Conservation (phyloP, 257 asterid genomes). For the Linderniella brevidens region DNA sequence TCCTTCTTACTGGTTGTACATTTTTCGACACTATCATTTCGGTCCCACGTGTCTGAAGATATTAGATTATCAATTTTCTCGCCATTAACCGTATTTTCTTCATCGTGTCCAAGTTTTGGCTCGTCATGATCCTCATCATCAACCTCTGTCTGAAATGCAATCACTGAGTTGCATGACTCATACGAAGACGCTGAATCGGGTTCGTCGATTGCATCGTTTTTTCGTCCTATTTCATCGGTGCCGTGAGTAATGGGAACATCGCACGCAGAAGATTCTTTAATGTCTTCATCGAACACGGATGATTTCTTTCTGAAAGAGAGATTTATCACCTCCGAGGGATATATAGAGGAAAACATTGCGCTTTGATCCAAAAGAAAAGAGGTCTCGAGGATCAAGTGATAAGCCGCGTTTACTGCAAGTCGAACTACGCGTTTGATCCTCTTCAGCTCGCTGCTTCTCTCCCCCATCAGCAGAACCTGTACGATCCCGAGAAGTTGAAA, state of each 20-base stretch:
- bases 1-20: constrained; percentile 43
- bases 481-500: neutral
- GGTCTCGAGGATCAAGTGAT: constrained; percentile 90
- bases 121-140: too few relatives aligned
- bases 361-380: constrained; percentile 72
- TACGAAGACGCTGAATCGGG: too few relatives aligned
- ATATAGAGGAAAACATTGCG: constrained; percentile 71
- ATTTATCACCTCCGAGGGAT: constrained; percentile 27
- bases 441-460: constrained; percentile 60
- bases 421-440: constrained; percentile 71
- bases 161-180: too few relatives aligned
- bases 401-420: constrained; percentile 89
- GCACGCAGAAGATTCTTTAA: constrained; percentile 7
- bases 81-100: too few relatives aligned
- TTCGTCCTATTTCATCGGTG: constrained; percentile 26
- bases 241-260: constrained; percentile 14
- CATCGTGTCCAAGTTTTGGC: too few relatives aligned
- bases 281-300: constrained; percentile 11
- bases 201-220: constrained; percentile 19
- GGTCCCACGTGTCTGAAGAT: too few relatives aligned
- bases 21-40: constrained; percentile 20
- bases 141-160: too few relatives aligned
- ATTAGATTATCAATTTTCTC: too few relatives aligned
- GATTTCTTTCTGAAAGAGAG: constrained; percentile 17
- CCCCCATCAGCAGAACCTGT: constrained; percentile 89